Conservation (phyloP, 495 filamentous ascomycete genomes). For the Trypethelium eluteriae region DNA sequence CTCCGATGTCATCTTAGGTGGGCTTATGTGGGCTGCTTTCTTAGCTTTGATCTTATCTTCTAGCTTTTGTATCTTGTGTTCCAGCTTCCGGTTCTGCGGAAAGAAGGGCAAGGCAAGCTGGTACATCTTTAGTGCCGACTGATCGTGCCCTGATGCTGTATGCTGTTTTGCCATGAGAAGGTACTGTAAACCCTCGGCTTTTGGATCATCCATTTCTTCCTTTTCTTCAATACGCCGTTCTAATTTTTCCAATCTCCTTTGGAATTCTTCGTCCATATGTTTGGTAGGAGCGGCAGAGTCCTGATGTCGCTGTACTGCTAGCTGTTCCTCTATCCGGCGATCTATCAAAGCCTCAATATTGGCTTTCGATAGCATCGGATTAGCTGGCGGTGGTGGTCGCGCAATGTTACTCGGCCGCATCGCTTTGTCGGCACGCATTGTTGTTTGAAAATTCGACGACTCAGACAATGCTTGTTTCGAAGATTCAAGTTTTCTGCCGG, state of each 20-base stretch:
- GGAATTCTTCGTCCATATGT: conserved; percentile 52
- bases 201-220: conserved; percentile 51
- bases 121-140: conserved; percentile 76
- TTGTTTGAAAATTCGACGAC: conserved; percentile 9
- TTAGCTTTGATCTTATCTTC: conserved; percentile 51
- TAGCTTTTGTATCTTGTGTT: conserved; percentile 65
- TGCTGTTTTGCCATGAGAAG: conserved; percentile 89
- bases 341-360: conserved; percentile 86
- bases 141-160: conserved; percentile 69
- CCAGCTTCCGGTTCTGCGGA: conserved; percentile 74
- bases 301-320: conserved; percentile 30
- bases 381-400: neutral
- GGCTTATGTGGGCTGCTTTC: conserved; percentile 28
- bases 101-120: conserved; percentile 77
- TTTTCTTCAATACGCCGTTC: conserved; percentile 73
- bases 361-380: neutral
- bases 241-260: conserved; percentile 69
- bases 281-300: neutral
- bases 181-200: conserved; percentile 73
- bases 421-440: conserved; percentile 29
- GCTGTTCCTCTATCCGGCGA: conserved; percentile 78
- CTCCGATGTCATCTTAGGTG: neutral
- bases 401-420: conserved; percentile 26
- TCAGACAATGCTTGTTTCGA: conserved; percentile 17
- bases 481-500: conserved; percentile 6